Evolutionary conservation across 208 protist species (phyloP).

Genomic region (Angomonas desouzai): DNA sequence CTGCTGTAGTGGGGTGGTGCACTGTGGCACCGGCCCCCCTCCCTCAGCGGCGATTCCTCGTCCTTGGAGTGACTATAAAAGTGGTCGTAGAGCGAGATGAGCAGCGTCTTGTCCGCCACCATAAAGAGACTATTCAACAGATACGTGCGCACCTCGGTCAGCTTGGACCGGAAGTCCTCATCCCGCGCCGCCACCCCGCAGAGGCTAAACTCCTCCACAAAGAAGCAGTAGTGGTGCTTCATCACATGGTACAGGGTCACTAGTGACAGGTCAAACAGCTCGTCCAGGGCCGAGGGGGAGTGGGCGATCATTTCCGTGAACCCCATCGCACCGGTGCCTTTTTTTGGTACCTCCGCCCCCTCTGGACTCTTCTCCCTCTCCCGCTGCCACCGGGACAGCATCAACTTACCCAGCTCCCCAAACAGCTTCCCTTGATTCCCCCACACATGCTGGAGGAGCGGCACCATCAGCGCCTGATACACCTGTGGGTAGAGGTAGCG

Average conservation of each 20-base stretch:
- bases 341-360: neutral
- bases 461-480: neutral
- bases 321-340: too few relatives aligned
- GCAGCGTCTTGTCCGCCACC: conserved; percentile 4
- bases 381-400: neutral
- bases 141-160: neutral
- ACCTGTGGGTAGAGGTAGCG: neutral
- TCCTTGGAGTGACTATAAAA: neutral
- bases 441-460: neutral
- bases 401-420: neutral
- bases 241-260: neutral
- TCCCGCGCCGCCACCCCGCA: neutral
- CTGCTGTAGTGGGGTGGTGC: neutral
- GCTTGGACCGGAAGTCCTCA: neutral
- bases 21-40: neutral
- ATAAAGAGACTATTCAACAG: conserved; percentile 12
- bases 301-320: too few relatives aligned
- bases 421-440: neutral
- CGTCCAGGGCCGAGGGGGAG: neutral
- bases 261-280: neutral
- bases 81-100: neutral
- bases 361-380: neutral
- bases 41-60: neutral
- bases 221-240: neutral
- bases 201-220: neutral